Evolutionary conservation across 2,329 filamentous ascomycete genomes (phyloP).

Genomic region (Paecilomyces variotii): DNA sequence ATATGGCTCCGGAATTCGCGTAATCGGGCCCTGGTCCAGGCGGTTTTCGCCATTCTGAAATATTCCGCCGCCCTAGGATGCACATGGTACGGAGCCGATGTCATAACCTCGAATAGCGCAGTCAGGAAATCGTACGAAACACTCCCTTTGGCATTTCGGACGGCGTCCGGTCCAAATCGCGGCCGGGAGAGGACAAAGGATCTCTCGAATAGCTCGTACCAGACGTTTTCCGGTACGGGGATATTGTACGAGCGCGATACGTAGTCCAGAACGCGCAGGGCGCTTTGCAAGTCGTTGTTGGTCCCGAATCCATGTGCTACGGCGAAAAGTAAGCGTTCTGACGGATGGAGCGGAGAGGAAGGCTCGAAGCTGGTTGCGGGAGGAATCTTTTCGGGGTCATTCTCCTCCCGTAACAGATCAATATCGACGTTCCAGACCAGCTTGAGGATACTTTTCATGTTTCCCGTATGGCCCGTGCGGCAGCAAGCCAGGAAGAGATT

Average conservation of each 20-base stretch:
- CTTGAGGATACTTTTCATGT: constrained; percentile 42
- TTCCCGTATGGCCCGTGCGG: constrained; percentile 44
- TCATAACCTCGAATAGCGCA: constrained; percentile 54
- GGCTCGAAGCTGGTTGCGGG: constrained; percentile 33
- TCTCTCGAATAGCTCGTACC: constrained; percentile 62
- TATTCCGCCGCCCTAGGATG: constrained; percentile 52
- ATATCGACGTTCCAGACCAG: constrained; percentile 50
- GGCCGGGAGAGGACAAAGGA: constrained; percentile 50
- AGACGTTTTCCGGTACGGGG: constrained; percentile 49
- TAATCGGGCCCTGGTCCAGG: constrained; percentile 13
- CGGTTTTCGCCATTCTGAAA: constrained; percentile 22
- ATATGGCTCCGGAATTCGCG: constrained; percentile 19
- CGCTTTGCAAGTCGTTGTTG: constrained; percentile 55
- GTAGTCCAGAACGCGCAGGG: constrained; percentile 53
- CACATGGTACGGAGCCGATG: constrained; percentile 48
- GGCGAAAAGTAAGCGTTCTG: constrained; percentile 50
- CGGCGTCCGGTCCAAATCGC: constrained; percentile 26
- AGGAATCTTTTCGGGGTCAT: constrained; percentile 23
- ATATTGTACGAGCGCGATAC: constrained; percentile 55
- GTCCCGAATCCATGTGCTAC: constrained; percentile 63
- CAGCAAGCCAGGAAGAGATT: constrained; percentile 46
- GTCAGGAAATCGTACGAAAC: constrained; percentile 40
- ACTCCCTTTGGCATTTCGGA: constrained; percentile 16
- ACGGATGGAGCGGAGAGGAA: constrained; percentile 52
- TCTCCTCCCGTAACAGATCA: constrained; percentile 27